phyloP scores from a whole-genome alignment of 257 asterid genomes.

The Osmanthus fragrans region DNA sequence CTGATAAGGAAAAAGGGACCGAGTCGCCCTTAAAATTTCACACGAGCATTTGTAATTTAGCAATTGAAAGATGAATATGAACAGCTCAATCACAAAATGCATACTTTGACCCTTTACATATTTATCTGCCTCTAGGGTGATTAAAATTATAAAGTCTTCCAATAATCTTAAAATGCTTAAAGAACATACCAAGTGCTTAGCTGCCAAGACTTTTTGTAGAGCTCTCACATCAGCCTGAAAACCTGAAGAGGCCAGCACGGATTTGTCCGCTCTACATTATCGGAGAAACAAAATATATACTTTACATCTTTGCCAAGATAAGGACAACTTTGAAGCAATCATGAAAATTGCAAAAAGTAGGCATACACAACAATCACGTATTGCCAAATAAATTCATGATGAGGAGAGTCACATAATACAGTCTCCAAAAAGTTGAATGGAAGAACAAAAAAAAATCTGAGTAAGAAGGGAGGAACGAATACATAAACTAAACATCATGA shows the following conservation, averaged over 20 bases:
- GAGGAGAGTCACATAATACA: neutral
- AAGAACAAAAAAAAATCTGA: neutral
- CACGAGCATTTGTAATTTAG: neutral
- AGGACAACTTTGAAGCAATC: neutral
- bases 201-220: slow-evolving; percentile 70
- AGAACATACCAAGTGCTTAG: slow-evolving; percentile 55
- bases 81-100: neutral
- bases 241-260: slow-evolving; percentile 91
- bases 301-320: neutral
- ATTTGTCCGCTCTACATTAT: slow-evolving; percentile 72
- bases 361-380: neutral
- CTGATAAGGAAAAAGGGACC: neutral
- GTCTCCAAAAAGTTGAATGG: neutral
- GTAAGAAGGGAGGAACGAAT: neutral
- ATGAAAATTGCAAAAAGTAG: neutral
- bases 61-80: neutral
- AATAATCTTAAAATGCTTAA: neutral
- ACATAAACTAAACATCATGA: neutral
- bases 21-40: neutral
- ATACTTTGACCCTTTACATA: neutral
- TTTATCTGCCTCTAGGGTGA: neutral
- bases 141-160: neutral
- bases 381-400: neutral
- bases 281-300: slow-evolving; percentile 11
- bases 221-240: slow-evolving; percentile 98